Percentiles rank a stretch among this genome's conserved stretches.
Evolutionary conservation across 2,329 filamentous ascomycete genomes (phyloP).

Genomic region (Blastomyces gilchristii): DNA sequence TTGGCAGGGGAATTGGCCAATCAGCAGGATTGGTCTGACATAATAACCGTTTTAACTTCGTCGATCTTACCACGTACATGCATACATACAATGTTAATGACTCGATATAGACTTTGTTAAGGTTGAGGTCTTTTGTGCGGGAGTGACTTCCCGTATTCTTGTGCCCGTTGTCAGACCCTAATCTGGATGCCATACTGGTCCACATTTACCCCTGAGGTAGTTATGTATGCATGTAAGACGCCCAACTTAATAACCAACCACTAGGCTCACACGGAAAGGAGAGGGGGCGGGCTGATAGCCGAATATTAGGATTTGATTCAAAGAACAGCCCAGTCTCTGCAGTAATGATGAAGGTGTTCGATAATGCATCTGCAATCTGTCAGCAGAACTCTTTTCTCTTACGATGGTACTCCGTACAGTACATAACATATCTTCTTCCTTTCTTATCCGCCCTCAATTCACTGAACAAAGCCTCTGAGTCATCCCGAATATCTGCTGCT

Average conservation of each 20-base stretch:
- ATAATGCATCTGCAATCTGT: not conserved
- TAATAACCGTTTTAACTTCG: not conserved
- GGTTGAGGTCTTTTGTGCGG: not conserved
- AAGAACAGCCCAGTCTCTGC: not conserved
- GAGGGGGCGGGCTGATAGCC: not conserved
- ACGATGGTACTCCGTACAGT: not conserved
- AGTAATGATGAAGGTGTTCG: not conserved
- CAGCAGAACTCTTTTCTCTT: not conserved
- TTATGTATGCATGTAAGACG: not conserved
- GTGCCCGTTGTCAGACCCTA: too few relatives aligned
- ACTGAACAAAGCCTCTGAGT: not conserved
- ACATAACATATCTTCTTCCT: not conserved
- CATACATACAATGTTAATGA: not conserved
- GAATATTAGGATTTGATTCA: not conserved
- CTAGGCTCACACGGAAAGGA: not conserved
- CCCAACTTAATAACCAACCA: not conserved
- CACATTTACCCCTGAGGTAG: not conserved
- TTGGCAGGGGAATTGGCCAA: not conserved
- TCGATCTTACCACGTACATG: not conserved
- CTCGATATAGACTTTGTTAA: not conserved
- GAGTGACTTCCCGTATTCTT: not conserved
- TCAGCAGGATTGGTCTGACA: not conserved
- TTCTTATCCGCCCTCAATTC: not conserved
- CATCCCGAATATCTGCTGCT: not conserved
- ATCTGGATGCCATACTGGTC: too few relatives aligned